These are phyloP conservation scores for Hyaloscypha finlandica DNA, from an alignment of 495 filamentous ascomycete genomes.

Conservation along the genomic window DNA sequence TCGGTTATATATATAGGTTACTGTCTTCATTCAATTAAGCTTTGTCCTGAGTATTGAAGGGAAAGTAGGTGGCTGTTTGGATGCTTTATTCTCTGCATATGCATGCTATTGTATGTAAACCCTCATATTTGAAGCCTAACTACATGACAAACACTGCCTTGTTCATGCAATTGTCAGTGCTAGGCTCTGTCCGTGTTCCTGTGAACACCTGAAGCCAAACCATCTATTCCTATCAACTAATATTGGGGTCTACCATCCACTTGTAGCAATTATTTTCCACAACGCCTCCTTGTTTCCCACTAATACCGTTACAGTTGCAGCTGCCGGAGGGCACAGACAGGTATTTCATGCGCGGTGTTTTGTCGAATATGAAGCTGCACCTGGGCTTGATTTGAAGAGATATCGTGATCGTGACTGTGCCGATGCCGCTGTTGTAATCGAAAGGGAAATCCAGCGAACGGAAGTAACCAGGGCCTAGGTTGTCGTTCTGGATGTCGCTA, in stretches of 20 bases:
- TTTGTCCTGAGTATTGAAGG: too few species aligned
- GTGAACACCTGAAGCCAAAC: too few species aligned
- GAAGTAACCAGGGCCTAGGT: background rate
- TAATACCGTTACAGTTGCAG: constrained; percentile 22
- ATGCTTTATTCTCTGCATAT: too few species aligned
- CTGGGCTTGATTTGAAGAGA: constrained; percentile 13
- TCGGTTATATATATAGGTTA: too few species aligned
- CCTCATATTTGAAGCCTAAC: too few species aligned
- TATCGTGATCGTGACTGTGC: constrained; percentile 16
- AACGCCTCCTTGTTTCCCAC: constrained; percentile 22
- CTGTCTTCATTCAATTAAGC: too few species aligned
- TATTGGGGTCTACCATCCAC: constrained; percentile 18
- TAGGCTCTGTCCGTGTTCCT: too few species aligned
- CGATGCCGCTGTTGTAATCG: constrained; percentile 16
- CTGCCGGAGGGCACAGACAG: constrained; percentile 15
- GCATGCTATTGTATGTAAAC: too few species aligned
- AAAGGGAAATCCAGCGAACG: constrained; percentile 1
- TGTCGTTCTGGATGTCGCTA: constrained; percentile 5
- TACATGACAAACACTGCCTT: too few species aligned
- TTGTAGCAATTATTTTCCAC: constrained; percentile 23
- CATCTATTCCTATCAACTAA: background rate
- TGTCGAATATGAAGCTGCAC: constrained; percentile 13
- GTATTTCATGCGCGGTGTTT: constrained; percentile 16
- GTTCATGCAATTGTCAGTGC: too few species aligned
- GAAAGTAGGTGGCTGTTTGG: too few species aligned